These are phyloP conservation scores for Acanthamoeba quina DNA, from an alignment of 208 protist genomes.

Conservation along the genomic window DNA sequence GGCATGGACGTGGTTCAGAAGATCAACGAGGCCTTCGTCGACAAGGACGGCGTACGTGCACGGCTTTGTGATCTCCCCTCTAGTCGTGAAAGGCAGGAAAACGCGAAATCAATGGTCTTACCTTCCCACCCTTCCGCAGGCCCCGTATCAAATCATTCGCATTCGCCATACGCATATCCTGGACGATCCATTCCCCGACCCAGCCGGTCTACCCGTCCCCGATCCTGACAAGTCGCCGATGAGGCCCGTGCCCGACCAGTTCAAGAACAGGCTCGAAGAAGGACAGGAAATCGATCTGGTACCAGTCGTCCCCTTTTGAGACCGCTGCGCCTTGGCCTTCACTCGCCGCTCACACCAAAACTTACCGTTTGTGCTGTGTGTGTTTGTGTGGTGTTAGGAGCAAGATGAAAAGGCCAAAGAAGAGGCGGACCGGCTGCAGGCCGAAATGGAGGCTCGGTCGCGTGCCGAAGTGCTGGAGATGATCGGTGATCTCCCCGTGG, in stretches of 20 bases:
- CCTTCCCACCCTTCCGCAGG: neutral
- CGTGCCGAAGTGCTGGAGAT: constrained; percentile 96
- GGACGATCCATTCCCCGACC: constrained; percentile 93
- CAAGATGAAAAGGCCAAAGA: constrained; percentile 48
- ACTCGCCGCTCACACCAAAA: neutral
- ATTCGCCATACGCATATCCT: constrained; percentile 93
- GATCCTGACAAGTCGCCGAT: constrained; percentile 56
- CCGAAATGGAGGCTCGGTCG: constrained; percentile 80
- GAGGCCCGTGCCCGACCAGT: constrained; percentile 34
- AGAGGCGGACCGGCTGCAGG: neutral
- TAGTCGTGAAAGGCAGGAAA: neutral
- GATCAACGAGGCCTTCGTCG: constrained; percentile 87
- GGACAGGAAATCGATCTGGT: constrained; percentile 74
- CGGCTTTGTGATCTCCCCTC: neutral
- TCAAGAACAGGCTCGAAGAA: constrained; percentile 28
- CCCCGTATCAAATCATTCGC: constrained; percentile 89
- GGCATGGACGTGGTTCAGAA: constrained; percentile 84
- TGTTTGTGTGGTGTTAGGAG: neutral
- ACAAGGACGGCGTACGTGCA: constrained; percentile 73
- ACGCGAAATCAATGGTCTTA: neutral
- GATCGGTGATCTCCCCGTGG: constrained; percentile 96
- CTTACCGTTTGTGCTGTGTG: neutral
- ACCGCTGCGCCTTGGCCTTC: neutral
- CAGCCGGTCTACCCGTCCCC: constrained; percentile 74
- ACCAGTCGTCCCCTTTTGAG: neutral